These are phyloP conservation scores for Candida silvicultrix DNA, from an alignment of 805 yeast species.

Conservation along the genomic window DNA sequence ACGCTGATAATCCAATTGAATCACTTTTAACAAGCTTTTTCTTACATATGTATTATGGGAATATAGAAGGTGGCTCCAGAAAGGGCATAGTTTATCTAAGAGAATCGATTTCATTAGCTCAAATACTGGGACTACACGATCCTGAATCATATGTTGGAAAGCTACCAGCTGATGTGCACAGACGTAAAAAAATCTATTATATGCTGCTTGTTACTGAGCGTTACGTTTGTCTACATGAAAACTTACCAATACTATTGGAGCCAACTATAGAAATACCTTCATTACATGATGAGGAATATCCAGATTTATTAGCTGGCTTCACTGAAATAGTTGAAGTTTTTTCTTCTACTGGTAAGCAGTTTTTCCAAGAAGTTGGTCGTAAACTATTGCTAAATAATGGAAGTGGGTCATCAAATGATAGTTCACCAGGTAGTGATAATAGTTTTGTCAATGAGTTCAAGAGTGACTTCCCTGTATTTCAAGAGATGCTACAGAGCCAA, in stretches of 20 bases:
- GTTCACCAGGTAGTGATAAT: neutral
- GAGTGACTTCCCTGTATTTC: slow-evolving; percentile 7
- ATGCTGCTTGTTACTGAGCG: slow-evolving; percentile 18
- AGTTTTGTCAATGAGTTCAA: slow-evolving; percentile 3
- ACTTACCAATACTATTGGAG: slow-evolving; percentile 16
- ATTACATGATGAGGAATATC: slow-evolving; percentile 18
- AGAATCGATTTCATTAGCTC: slow-evolving; percentile 18
- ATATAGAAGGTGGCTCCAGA: slow-evolving; percentile 11
- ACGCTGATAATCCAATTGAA: slow-evolving; percentile 9
- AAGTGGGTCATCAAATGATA: neutral
- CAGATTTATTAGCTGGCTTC: slow-evolving; percentile 18
- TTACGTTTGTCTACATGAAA: slow-evolving; percentile 14
- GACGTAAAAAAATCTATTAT: slow-evolving; percentile 18
- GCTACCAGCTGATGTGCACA: slow-evolving; percentile 13
- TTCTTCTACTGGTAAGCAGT: slow-evolving; percentile 17
- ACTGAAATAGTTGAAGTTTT: slow-evolving; percentile 18
- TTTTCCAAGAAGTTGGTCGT: slow-evolving; percentile 16
- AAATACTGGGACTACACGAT: slow-evolving; percentile 16
- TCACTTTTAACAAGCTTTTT: slow-evolving; percentile 15
- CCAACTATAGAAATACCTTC: slow-evolving; percentile 18
- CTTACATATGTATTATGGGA: slow-evolving; percentile 16
- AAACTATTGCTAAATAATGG: slow-evolving; percentile 7
- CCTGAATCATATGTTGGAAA: slow-evolving; percentile 8
- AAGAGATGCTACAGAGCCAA: slow-evolving; percentile 12
- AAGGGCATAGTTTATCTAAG: slow-evolving; percentile 16